Conservation (phyloP, 2,329 filamentous ascomycete genomes). For the Trichothecium roseum region DNA sequence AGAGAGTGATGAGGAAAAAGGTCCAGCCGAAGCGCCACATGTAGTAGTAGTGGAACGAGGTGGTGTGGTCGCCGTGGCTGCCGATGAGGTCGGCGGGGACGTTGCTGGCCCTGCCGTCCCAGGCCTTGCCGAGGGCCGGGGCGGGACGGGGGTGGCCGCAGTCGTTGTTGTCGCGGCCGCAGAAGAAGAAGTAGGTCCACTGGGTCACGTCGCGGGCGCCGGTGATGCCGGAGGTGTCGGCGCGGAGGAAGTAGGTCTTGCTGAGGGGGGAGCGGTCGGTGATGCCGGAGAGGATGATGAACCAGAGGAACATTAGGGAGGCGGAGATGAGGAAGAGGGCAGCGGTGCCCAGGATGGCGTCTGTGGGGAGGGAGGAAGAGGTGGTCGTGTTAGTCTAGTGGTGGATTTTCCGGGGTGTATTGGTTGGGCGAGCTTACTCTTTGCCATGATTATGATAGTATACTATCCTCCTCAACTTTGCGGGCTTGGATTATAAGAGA, state of each 20-base stretch:
- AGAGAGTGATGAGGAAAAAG: slow-evolving; percentile 74
- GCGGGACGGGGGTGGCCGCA: slow-evolving; percentile 55
- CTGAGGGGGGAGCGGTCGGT: slow-evolving; percentile 46
- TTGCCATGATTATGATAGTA: slow-evolving; percentile 2
- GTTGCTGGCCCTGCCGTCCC: slow-evolving; percentile 35
- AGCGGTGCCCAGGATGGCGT: slow-evolving; percentile 27
- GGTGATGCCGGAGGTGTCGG: slow-evolving; percentile 62
- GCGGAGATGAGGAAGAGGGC: slow-evolving; percentile 38
- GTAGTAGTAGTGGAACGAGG: slow-evolving; percentile 59
- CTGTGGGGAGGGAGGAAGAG: slow-evolving; percentile 13
- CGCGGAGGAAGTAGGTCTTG: slow-evolving; percentile 76
- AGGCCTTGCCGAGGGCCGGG: slow-evolving; percentile 63
- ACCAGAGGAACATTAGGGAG: slow-evolving; percentile 44
- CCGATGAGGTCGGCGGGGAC: slow-evolving; percentile 38
- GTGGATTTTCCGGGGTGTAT: too few species aligned
- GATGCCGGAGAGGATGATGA: slow-evolving; percentile 47
- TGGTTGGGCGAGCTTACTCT: slow-evolving; percentile 8
- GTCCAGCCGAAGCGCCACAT: slow-evolving; percentile 89
- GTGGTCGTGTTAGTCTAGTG: not conserved
- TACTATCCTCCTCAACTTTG: too few species aligned
- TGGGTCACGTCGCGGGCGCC: slow-evolving; percentile 58
- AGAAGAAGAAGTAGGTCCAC: slow-evolving; percentile 89
- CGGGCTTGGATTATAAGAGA: too few species aligned
- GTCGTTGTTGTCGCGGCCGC: slow-evolving; percentile 51
- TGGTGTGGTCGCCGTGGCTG: slow-evolving; percentile 40